Percentiles rank a stretch among this genome's conserved stretches.
phyloP scores from a whole-genome alignment of 352 stramenopile genomes.

The Aphanomyces cochlioides region DNA sequence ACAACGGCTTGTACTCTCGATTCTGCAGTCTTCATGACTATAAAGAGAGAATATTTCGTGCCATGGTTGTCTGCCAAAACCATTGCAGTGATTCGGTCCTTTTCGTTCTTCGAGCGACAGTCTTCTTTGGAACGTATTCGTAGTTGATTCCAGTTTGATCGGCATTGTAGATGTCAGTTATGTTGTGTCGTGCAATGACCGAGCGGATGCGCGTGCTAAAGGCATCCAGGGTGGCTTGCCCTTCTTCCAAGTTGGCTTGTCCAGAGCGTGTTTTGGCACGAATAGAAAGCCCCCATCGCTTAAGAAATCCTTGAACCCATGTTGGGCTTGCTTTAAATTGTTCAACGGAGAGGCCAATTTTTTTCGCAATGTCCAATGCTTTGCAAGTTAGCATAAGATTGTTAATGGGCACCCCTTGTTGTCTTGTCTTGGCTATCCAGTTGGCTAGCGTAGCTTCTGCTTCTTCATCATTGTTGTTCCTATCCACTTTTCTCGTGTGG shows the following conservation, averaged over 20 bases:
- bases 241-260: conserved; percentile 27
- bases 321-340: neutral
- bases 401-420: too few relatives aligned
- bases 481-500: too few relatives aligned
- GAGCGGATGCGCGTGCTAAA: conserved; percentile 8
- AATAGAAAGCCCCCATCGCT: conserved; percentile 25
- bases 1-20: neutral
- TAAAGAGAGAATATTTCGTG: conserved; percentile 34
- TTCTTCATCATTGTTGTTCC: too few relatives aligned
- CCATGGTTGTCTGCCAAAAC: conserved; percentile 30
- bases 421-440: too few relatives aligned
- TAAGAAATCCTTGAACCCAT: neutral
- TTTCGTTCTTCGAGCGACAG: conserved; percentile 31
- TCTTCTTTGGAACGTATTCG: too few relatives aligned
- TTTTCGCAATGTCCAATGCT: conserved; percentile 2
- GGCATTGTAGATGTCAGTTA: too few relatives aligned
- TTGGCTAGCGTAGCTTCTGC: too few relatives aligned
- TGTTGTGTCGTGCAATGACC: conserved; percentile 11
- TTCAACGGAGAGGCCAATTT: neutral
- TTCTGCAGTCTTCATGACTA: conserved; percentile 35
- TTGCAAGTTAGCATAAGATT: neutral
- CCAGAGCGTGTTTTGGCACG: conserved; percentile 23
- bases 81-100: conserved; percentile 36
- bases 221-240: neutral
- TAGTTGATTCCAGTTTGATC: too few relatives aligned